Percentiles rank a stretch among this genome's conserved stretches.
phyloP scores from a whole-genome alignment of 2,329 filamentous ascomycete species.

The Cladosporium sp. region DNA sequence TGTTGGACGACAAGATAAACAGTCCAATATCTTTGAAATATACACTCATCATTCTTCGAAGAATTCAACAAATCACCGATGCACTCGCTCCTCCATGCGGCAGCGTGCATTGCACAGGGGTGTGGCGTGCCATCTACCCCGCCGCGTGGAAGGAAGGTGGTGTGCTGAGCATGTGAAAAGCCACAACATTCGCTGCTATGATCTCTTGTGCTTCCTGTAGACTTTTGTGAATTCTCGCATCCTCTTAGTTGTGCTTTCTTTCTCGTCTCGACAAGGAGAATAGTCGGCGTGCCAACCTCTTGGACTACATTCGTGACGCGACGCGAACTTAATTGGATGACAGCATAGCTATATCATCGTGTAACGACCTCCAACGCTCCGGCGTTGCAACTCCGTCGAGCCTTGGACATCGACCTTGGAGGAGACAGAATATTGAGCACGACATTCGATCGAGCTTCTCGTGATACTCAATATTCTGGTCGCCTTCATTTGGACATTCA shows the following conservation, averaged over 20 bases:
- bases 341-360: constrained; percentile 6
- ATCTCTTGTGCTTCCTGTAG: neutral
- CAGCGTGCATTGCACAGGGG: neutral
- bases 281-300: neutral
- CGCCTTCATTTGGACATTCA: neutral
- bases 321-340: constrained; percentile 1
- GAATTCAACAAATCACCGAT: neutral
- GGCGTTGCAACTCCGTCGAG: neutral
- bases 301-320: neutral
- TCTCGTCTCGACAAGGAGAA: neutral
- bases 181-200: neutral
- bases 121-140: constrained; percentile 12
- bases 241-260: neutral
- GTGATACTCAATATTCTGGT: neutral
- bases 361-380: neutral
- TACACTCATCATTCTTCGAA: neutral
- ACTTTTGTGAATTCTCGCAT: too few relatives aligned
- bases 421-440: neutral
- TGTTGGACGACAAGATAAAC: neutral
- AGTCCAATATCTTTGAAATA: neutral
- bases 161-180: constrained; percentile 4
- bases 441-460: neutral
- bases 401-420: neutral
- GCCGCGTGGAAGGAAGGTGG: constrained; percentile 6
- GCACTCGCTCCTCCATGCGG: neutral